Conservation (phyloP, 768 basidiomycete genomes). For the Calocybe gangraenosa region DNA sequence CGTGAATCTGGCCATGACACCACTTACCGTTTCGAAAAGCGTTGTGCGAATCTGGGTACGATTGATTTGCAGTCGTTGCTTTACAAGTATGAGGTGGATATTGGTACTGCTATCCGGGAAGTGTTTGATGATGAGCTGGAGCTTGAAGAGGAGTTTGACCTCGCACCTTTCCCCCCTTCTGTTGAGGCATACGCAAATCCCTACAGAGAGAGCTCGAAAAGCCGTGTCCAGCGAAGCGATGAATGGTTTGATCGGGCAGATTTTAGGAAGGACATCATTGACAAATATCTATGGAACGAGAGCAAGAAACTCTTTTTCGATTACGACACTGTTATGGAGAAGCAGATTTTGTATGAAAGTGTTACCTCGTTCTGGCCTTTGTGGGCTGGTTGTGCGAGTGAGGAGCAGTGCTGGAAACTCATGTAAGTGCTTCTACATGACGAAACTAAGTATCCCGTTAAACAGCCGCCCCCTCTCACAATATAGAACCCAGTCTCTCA, state of each 20-base stretch:
- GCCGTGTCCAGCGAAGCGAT: constrained; percentile 64
- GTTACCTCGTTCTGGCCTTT: constrained; percentile 96
- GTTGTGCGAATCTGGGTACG: constrained; percentile 94
- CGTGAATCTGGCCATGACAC: constrained; percentile 97
- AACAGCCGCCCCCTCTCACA: neutral
- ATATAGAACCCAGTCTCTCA: constrained; percentile 72
- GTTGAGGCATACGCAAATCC: constrained; percentile 64
- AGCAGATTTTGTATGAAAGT: constrained; percentile 92
- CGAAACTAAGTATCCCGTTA: neutral
- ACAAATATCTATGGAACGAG: constrained; percentile 97
- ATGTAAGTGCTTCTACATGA: constrained; percentile 54
- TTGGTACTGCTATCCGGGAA: constrained; percentile 95
- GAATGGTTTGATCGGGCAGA: constrained; percentile 95
- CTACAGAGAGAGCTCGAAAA: constrained; percentile 54
- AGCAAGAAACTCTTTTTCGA: constrained; percentile 93
- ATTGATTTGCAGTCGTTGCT: constrained; percentile 93
- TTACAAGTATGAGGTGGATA: constrained; percentile 99
- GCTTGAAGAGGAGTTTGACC: constrained; percentile 85
- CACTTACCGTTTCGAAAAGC: constrained; percentile 95
- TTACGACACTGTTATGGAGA: constrained; percentile 89
- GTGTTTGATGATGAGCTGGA: constrained; percentile 92
- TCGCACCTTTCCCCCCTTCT: constrained; percentile 89
- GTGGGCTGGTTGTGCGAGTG: constrained; percentile 97
- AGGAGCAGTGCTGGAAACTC: constrained; percentile 90
- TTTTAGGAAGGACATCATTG: constrained; percentile 78